Base-by-base conservation (phyloP, 257 asterid genomes). In the Nyctanthes arbortristis region DNA sequence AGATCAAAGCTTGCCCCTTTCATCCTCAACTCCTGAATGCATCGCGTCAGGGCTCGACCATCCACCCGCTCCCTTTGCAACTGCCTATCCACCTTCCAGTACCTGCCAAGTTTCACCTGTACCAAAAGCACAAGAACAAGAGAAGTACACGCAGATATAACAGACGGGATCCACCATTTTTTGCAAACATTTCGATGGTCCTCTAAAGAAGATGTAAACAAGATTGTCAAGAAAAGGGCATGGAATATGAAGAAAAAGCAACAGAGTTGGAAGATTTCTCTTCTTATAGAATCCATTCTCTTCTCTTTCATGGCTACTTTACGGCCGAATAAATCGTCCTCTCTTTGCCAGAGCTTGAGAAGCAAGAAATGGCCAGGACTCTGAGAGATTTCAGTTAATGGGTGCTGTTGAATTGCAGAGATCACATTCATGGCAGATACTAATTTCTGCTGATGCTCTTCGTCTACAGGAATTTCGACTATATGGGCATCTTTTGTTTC, bases 291-390 rank as follows among this genome's bases (percentile, higher is more conserved):
- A 71, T 86, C 96, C 61, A 82, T 78, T 65, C 96, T 49, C 2
- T 90, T 64, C 67, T 94, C 99, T 77, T 81, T 94, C 4, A 81
- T 47, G 13, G 87, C 79, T 20, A 87, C 77, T 65, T 85, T 64
- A 25, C 95, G 82, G 66, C 89, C 77, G 59, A 72, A 78, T 49
- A 91, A 79, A 3, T 89, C 84, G 40, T 91, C 99, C 52, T 88
- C 95, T 52, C 97, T 71, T 63, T 94, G 99, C 95, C 91, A 85
- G 35, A 94, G 97, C 85, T 94, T 94, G 76, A 94, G 95, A 47
- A 94, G 99, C 16, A 94, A 81, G 58, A 91, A 86, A 63, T 94
- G 97, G 31, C 97, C 99, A 8, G 97, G 97, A 83, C 96, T 89
- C 33, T 72, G 85, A 8, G 99, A 87, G 74, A 94, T 91, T 73